phyloP scores from a whole-genome alignment of 2,329 filamentous ascomycete species.

The Zymoseptoria pseudotritici region DNA sequence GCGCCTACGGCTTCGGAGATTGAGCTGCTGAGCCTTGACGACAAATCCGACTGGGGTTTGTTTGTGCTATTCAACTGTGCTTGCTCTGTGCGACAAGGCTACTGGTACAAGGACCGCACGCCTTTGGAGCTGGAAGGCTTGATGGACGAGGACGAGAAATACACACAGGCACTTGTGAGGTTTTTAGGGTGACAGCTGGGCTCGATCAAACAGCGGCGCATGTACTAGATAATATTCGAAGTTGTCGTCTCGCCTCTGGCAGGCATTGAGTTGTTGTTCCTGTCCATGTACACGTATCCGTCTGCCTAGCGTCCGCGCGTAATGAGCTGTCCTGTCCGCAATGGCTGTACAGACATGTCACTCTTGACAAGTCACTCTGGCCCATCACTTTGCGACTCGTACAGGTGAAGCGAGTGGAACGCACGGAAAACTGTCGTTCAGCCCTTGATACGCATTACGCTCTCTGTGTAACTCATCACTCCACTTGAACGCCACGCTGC shows the following conservation, averaged over 20 bases:
- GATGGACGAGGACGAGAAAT: not conserved
- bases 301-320: not conserved
- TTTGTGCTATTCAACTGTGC: too few species aligned
- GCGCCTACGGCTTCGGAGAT: not conserved
- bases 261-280: not conserved
- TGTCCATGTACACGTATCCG: not conserved
- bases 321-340: too few species aligned
- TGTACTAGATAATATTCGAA: not conserved
- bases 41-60: constrained; percentile 7
- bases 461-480: too few species aligned
- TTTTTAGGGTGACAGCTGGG: not conserved
- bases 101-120: not conserved
- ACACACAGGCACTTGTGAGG: not conserved
- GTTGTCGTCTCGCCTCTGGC: not conserved
- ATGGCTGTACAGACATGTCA: too few species aligned
- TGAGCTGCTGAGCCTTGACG: constrained; percentile 4
- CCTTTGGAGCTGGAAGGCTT: not conserved
- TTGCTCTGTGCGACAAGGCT: too few species aligned
- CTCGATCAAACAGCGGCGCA: not conserved
- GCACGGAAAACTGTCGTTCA: too few species aligned
- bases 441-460: too few species aligned
- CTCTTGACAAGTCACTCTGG: too few species aligned
- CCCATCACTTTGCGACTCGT: too few species aligned
- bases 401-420: too few species aligned
- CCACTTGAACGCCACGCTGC: too few species aligned